These are phyloP conservation scores for Tricholoma furcatifolium DNA, from an alignment of 768 basidiomycete genomes.

Conservation along the genomic window DNA sequence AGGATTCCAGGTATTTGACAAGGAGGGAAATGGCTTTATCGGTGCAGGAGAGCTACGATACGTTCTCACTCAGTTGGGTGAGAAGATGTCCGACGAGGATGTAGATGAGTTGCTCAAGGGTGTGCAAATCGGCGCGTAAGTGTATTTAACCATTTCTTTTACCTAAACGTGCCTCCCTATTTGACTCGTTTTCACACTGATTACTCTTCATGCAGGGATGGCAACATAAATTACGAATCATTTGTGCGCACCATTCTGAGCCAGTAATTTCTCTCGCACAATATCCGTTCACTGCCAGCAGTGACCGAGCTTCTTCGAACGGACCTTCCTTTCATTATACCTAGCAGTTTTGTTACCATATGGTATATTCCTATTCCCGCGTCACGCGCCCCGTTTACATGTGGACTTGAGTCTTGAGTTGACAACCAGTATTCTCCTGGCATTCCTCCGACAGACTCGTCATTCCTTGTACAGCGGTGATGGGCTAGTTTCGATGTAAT, in stretches of 20 bases:
- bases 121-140: slow-evolving; percentile 85
- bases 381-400: background rate
- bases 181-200: background rate
- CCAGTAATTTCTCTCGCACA: slow-evolving; percentile 47
- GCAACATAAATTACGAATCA: slow-evolving; percentile 96
- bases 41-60: slow-evolving; percentile 91
- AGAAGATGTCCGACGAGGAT: slow-evolving; percentile 98
- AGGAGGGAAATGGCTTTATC: slow-evolving; percentile 89
- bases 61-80: slow-evolving; percentile 93
- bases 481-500: too few species aligned
- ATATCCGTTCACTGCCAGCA: slow-evolving; percentile 7
- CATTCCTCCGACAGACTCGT: background rate
- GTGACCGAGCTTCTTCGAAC: background rate
- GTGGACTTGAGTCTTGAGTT: too few species aligned
- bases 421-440: too few species aligned
- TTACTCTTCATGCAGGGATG: slow-evolving; percentile 58
- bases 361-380: background rate
- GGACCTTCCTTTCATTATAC: background rate
- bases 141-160: slow-evolving; percentile 21
- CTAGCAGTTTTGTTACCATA: background rate
- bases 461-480: background rate
- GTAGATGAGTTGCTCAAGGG: slow-evolving; percentile 98
- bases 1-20: slow-evolving; percentile 99
- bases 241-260: slow-evolving; percentile 94
- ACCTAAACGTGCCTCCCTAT: background rate